Conservation (phyloP, 495 filamentous ascomycete species). For the Hyaloscypha hepaticicola region DNA sequence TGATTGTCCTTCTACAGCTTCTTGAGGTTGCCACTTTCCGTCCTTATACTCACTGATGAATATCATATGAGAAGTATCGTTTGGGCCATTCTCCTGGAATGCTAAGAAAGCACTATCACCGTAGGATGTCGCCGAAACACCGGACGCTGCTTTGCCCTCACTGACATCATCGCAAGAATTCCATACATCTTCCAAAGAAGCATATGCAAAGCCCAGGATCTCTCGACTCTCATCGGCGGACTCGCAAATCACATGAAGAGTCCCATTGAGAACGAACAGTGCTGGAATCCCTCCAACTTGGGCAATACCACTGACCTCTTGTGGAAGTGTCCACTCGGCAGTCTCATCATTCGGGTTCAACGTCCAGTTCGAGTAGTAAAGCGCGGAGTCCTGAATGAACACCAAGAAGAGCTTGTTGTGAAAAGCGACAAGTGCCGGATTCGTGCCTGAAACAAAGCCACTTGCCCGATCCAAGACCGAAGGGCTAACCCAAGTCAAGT, state of each 20-base stretch:
- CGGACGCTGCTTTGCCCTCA: slow-evolving; percentile 31
- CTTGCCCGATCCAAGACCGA: slow-evolving; percentile 10
- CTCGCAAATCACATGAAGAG: slow-evolving; percentile 31
- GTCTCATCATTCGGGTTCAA: slow-evolving; percentile 18
- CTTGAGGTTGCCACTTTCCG: slow-evolving; percentile 30
- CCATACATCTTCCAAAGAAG: slow-evolving; percentile 27
- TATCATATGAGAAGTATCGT: slow-evolving; percentile 25
- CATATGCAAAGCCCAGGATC: slow-evolving; percentile 32
- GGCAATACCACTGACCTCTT: slow-evolving; percentile 13
- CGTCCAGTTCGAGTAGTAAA: slow-evolving; percentile 31
- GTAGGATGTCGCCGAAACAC: slow-evolving; percentile 34
- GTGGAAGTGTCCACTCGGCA: slow-evolving; percentile 27
- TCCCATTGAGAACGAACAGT: slow-evolving; percentile 30
- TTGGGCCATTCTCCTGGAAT: slow-evolving; percentile 30
- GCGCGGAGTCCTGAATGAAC: slow-evolving; percentile 23
- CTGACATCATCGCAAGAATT: slow-evolving; percentile 30
- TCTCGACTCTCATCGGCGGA: slow-evolving; percentile 25
- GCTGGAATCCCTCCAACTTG: slow-evolving; percentile 33
- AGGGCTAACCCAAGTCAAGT: slow-evolving; percentile 23
- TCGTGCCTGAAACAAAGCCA: slow-evolving; percentile 22
- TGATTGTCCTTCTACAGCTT: slow-evolving; percentile 27
- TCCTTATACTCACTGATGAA: slow-evolving; percentile 30
- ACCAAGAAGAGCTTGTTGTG: slow-evolving; percentile 36
- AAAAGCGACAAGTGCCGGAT: slow-evolving; percentile 33
- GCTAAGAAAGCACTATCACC: slow-evolving; percentile 34